Percentiles rank a stretch among this genome's conserved stretches.
Conservation (phyloP, 2,329 filamentous ascomycete species). For the Cadophora malorum region DNA sequence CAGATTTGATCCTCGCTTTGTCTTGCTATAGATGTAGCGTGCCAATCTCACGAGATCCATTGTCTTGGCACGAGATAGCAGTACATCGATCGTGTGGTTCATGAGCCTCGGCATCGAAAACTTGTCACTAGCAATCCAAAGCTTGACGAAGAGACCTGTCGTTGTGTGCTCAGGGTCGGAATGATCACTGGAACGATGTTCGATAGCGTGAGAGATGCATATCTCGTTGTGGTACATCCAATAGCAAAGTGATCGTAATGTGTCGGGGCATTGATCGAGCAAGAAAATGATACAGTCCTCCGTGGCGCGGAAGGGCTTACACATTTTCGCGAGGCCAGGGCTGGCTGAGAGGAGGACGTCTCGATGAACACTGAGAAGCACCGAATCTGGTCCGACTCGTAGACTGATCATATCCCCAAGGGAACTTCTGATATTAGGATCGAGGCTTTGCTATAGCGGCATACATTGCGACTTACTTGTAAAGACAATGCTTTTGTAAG, state of each 20-base stretch:
- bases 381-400: slow-evolving; percentile 13
- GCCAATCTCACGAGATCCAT: slow-evolving; percentile 10
- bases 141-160: slow-evolving; percentile 21
- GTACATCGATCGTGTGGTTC: slow-evolving; percentile 28
- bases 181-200: neutral
- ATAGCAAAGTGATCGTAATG: slow-evolving; percentile 21
- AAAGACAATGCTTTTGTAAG: slow-evolving; percentile 10
- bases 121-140: slow-evolving; percentile 24
- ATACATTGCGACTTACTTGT: neutral
- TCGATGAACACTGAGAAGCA: slow-evolving; percentile 23
- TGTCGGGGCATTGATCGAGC: slow-evolving; percentile 20
- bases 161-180: neutral
- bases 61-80: neutral
- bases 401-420: slow-evolving; percentile 22
- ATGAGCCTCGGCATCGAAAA: slow-evolving; percentile 23
- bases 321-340: slow-evolving; percentile 9
- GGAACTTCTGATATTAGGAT: slow-evolving; percentile 1
- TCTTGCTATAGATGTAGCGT: slow-evolving; percentile 4
- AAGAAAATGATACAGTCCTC: slow-evolving; percentile 20
- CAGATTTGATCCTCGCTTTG: neutral
- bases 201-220: slow-evolving; percentile 17
- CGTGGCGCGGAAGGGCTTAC: slow-evolving; percentile 21
- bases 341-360: slow-evolving; percentile 22
- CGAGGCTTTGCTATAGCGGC: neutral
- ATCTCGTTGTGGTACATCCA: slow-evolving; percentile 30